Evolutionary conservation across 768 basidiomycete species (phyloP), one percentile per base, ranked within the genome.

Genomic region (Boletus insuetus): DNA sequence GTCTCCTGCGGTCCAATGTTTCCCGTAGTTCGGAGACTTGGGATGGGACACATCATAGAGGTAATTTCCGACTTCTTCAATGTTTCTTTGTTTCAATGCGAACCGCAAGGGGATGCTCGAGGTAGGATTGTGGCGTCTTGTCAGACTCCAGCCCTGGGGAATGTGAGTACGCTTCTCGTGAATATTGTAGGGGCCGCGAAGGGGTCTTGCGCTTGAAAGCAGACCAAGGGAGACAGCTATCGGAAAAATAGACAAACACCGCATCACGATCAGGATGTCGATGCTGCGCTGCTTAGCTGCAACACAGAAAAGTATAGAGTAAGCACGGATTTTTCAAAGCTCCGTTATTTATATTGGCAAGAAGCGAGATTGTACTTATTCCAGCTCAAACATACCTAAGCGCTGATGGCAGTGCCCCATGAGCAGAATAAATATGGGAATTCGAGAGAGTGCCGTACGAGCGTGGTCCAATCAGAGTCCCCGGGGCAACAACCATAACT

Each of bases 131-230:
- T 75, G 72, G 40, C 74, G 68, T 34, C 74, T 71, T 14, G 72
- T 58, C 17, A 69, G 63, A 9, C 62, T 58, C 79, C 80, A 82
- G 5, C 64, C 65, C 0, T 46, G 3, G 4, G 78, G 77, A 3
- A 67, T 59, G 13, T 62, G 57, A 16, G 64, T 65, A 49, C 77
- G 76, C 40, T 66, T 73, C 62, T 79, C 79, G 54, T 79, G 78
- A 31, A 77, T 45, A 51, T 64, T 65, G 58, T 70, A 64, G 22
- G 60, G 51, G 31, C 53, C 55, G 19, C 43, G 34, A 13, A 45
- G 45, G 29, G 66, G 50, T 24, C 38, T 46, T 19, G 65, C 66
- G 7, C 64, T 49, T 1, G 66, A 54, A 40, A 62, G 43, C 2
- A 66, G 35, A 8, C 43, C 52, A 17, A 69, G 37, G 24, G 14